Evolutionary conservation across 768 basidiomycete species (phyloP), one percentile per base, ranked within the genome.

Genomic region (Trametopsis cervina): DNA sequence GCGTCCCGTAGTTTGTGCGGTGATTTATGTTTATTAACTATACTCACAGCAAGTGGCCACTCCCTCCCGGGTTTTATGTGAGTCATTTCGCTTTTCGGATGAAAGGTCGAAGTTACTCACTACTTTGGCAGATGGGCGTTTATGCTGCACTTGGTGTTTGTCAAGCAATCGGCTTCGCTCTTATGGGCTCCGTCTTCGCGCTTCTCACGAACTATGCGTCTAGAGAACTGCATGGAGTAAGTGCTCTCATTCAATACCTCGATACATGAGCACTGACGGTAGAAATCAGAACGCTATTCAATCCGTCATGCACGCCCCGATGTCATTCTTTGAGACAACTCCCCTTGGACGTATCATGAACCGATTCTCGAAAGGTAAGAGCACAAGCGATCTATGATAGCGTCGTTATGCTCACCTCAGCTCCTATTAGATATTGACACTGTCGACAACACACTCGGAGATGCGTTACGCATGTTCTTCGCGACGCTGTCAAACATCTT

Each of bases 291-390:
- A 65, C 51, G 81, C 87, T 4, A 76, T 88, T 46, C 65, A 70
- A 6, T 77, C 83, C 18, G 76, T 92, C 41, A 77, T 94, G 75
- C 78, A 82, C 60, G 88, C 89, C 0, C 90, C 90, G 0, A 91
- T 89, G 83, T 81, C 80, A 5, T 93, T 91, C 69, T 94, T 91
- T 60, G 92, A 94, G 60, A 91, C 83, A 1, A 89, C 86, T 4
- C 89, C 88, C 4, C 72, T 89, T 18, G 92, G 92, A 13, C 80
- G 89, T 10, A 88, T 96, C 53, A 85, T 91, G 78, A 92, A 92
- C 63, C 80, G 90, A 13, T 90, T 96, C 62, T 82, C 88, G 1
- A 90, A 91, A 69, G 82, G 81, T 75, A 59, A 54, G 47, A 47
- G 38, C 25, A 22, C n/a, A n/a, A n/a, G n/a, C n/a, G n/a, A n/a